Percentiles rank a stretch among this genome's conserved stretches.
Evolutionary conservation across 73 alveolate species (phyloP).

Genomic region (Symbiodinium natans): DNA sequence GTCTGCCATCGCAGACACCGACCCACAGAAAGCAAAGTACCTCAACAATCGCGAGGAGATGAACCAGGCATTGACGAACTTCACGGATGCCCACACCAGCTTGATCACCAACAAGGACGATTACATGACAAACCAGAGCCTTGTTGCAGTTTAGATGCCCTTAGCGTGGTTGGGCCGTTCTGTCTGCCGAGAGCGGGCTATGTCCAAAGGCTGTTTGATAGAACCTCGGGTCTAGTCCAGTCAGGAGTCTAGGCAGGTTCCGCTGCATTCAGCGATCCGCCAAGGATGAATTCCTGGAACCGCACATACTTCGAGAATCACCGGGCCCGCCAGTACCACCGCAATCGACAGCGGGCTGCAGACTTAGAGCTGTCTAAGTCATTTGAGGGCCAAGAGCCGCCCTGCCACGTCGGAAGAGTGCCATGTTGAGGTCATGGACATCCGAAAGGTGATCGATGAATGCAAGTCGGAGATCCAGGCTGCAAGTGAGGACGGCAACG

Average conservation of each 20-base stretch:
- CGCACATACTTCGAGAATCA: conserved; percentile 71
- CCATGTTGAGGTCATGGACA: conserved; percentile 44
- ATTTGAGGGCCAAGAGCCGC: not conserved
- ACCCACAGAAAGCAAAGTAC: conserved; percentile 90
- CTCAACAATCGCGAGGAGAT: conserved; percentile 86
- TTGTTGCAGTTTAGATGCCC: too few relatives aligned
- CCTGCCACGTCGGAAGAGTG: not conserved
- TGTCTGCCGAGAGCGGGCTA: too few relatives aligned
- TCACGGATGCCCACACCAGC: conserved; percentile 89
- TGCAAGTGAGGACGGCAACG: conserved; percentile 88
- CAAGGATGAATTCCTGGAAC: conserved; percentile 81
- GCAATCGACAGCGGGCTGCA: conserved; percentile 71
- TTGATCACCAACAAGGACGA: conserved; percentile 76
- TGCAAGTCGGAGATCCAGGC: conserved; percentile 81
- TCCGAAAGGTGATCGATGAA: conserved; percentile 82
- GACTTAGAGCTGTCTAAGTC: not conserved
- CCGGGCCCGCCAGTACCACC: conserved; percentile 76
- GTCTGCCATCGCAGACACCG: conserved; percentile 76
- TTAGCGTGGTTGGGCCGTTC: too few relatives aligned
- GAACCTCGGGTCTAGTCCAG: too few relatives aligned
- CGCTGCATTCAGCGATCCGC: too few relatives aligned
- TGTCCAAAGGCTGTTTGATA: too few relatives aligned
- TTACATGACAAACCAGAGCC: conserved; percentile 66
- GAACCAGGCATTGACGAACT: conserved; percentile 86
- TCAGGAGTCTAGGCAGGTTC: too few relatives aligned